Evolutionary conservation across 2,329 filamentous ascomycete genomes (phyloP).

Genomic region (Ophiosphaerella narmari): DNA sequence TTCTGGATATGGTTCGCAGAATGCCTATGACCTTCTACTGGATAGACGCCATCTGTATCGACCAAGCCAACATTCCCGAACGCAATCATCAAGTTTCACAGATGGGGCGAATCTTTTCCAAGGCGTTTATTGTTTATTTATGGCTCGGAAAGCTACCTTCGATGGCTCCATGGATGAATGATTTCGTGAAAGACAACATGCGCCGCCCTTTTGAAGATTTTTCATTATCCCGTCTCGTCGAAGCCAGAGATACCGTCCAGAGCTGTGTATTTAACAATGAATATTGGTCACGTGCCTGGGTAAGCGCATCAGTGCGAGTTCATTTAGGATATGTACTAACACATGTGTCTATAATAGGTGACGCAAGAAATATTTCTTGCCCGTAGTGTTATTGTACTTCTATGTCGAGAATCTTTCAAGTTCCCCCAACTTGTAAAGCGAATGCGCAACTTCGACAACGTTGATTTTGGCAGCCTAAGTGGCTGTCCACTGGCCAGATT

Average conservation of each 20-base stretch:
- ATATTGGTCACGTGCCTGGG: slow-evolving; percentile 11
- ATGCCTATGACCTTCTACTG: slow-evolving; percentile 7
- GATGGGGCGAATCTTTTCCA: slow-evolving; percentile 16
- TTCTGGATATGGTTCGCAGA: slow-evolving; percentile 3
- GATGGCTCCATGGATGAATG: slow-evolving; percentile 2
- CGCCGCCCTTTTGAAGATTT: not conserved
- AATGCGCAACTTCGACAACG: not conserved
- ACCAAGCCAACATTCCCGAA: slow-evolving; percentile 7
- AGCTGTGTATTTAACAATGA: slow-evolving; percentile 7
- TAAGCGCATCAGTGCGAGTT: not conserved
- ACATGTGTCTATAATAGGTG: not conserved
- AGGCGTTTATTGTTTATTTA: slow-evolving; percentile 1
- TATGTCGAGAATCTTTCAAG: slow-evolving; percentile 3
- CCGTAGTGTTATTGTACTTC: not conserved
- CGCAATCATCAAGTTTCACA: slow-evolving; percentile 16
- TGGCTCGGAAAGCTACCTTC: slow-evolving; percentile 10
- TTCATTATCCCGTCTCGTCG: not conserved
- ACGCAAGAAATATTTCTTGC: slow-evolving; percentile 6
- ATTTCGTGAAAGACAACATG: not conserved
- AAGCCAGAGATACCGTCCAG: slow-evolving; percentile 1
- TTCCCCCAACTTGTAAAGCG: not conserved
- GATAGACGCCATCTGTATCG: slow-evolving; percentile 15
- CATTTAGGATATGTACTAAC: no score
- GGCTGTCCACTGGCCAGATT: slow-evolving; percentile 2
- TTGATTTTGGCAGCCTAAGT: slow-evolving; percentile 1